A percentile compares a stretch with the other conserved stretches of the same genome.
These are phyloP conservation scores for Lactifluus volemus DNA, from an alignment of 768 basidiomycete species.

Conservation along the genomic window DNA sequence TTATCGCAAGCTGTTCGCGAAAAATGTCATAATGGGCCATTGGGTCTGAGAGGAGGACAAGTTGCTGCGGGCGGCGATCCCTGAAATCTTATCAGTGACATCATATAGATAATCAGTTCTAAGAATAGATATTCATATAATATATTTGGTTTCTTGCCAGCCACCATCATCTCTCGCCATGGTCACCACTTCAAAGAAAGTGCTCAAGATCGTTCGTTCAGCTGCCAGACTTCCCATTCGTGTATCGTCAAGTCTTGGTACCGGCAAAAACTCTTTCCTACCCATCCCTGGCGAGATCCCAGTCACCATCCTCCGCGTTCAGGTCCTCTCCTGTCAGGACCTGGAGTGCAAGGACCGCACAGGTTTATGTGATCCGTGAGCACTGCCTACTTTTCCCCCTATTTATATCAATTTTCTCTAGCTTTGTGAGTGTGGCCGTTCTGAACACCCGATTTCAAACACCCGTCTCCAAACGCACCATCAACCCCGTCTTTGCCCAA, in stretches of 20 bases:
- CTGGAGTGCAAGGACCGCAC: conserved; percentile 57
- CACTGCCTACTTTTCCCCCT: conserved; percentile 16
- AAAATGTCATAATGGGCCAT: conserved; percentile 7
- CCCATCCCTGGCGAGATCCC: conserved; percentile 58
- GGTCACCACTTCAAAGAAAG: conserved; percentile 26
- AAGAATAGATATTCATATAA: no score
- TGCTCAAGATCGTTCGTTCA: conserved; percentile 48
- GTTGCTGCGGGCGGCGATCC: conserved; percentile 28
- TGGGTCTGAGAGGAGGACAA: conserved; percentile 7
- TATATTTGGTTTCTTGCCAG: no score
- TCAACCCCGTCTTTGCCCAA: conserved; percentile 56
- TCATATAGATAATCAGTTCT: no score
- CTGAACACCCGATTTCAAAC: conserved; percentile 57
- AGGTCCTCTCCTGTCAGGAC: conserved; percentile 55
- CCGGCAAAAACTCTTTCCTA: conserved; percentile 29
- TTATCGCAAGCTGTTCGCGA: background rate
- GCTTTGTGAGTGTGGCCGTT: conserved; percentile 62
- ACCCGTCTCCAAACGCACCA: conserved; percentile 61
- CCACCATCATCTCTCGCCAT: background rate
- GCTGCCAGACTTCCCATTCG: conserved; percentile 48
- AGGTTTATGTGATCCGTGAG: conserved; percentile 73
- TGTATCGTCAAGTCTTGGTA: conserved; percentile 34
- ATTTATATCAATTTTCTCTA: conserved; percentile 25
- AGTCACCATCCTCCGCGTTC: conserved; percentile 56
- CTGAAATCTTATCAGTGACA: background rate